Conservation (phyloP, 2,329 filamentous ascomycete species). For the Pseudogymnoascus sp. region DNA sequence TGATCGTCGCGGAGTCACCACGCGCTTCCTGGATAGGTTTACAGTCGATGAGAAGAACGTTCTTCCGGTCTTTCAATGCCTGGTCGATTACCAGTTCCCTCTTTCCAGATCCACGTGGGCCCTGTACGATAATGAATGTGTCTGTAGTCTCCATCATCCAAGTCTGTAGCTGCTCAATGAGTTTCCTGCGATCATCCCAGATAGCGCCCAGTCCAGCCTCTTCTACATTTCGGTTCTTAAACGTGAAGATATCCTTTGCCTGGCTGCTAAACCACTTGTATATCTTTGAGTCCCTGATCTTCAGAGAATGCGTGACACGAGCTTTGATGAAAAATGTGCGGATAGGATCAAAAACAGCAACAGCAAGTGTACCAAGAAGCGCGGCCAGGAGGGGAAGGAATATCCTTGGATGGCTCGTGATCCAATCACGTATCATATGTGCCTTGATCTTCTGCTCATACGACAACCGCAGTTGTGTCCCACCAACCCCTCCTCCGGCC, state of each 20-base stretch:
- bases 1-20: slow-evolving; percentile 79
- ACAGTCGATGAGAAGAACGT: slow-evolving; percentile 83
- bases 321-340: slow-evolving; percentile 86
- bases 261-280: slow-evolving; percentile 77
- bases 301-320: slow-evolving; percentile 71
- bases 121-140: slow-evolving; percentile 90
- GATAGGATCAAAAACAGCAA: slow-evolving; percentile 88
- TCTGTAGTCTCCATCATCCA: slow-evolving; percentile 85
- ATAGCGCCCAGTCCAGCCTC: slow-evolving; percentile 68
- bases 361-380: slow-evolving; percentile 71
- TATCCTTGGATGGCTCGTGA: slow-evolving; percentile 76
- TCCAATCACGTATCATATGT: slow-evolving; percentile 79
- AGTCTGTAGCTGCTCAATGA: slow-evolving; percentile 72
- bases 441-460: slow-evolving; percentile 74
- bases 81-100: slow-evolving; percentile 80
- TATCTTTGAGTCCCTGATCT: slow-evolving; percentile 62
- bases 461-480: slow-evolving; percentile 70
- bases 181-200: slow-evolving; percentile 76
- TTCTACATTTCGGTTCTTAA: slow-evolving; percentile 49
- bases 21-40: slow-evolving; percentile 86
- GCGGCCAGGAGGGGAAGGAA: slow-evolving; percentile 78
- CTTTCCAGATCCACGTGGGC: slow-evolving; percentile 85
- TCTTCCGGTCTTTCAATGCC: slow-evolving; percentile 64
- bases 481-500: slow-evolving; percentile 63
- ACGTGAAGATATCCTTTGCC: slow-evolving; percentile 56